Conservation (phyloP, 2,329 filamentous ascomycete species). For the Endoconidiophora polonica region DNA sequence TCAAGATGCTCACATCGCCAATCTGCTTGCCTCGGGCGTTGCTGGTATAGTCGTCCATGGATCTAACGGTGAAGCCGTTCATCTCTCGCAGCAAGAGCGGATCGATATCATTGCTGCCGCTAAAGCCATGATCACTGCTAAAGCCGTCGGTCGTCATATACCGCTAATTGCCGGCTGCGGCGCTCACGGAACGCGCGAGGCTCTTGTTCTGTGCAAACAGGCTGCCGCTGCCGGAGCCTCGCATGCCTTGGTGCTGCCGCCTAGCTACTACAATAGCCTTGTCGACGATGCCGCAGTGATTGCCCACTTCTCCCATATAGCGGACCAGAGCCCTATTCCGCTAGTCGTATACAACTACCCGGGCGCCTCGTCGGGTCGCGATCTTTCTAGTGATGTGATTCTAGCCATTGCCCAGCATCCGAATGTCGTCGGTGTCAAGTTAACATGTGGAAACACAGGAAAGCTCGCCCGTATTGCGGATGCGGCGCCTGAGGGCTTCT, state of each 20-base stretch:
- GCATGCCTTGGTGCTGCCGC: slow-evolving; percentile 59
- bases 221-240: slow-evolving; percentile 54
- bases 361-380: slow-evolving; percentile 37
- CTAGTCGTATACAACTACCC: slow-evolving; percentile 50
- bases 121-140: slow-evolving; percentile 46
- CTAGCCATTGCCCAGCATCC: slow-evolving; percentile 32
- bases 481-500: slow-evolving; percentile 22
- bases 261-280: slow-evolving; percentile 56
- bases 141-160: slow-evolving; percentile 45
- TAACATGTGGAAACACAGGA: slow-evolving; percentile 48
- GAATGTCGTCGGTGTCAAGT: slow-evolving; percentile 47
- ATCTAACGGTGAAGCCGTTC: slow-evolving; percentile 70
- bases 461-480: slow-evolving; percentile 36
- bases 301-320: slow-evolving; percentile 45
- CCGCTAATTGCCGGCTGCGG: slow-evolving; percentile 65
- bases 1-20: too few species aligned
- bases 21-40: too few species aligned
- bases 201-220: slow-evolving; percentile 51
- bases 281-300: slow-evolving; percentile 35
- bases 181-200: slow-evolving; percentile 56
- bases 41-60: slow-evolving; percentile 60
- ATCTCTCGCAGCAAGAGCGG: slow-evolving; percentile 55
- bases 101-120: slow-evolving; percentile 52
- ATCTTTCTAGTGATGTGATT: slow-evolving; percentile 40
- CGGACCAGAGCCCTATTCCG: slow-evolving; percentile 39